A percentile compares a stretch with the other conserved stretches of the same genome.
These are phyloP conservation scores for Colletotrichum sp. DNA, from an alignment of 2,329 filamentous ascomycete genomes.

Conservation along the genomic window DNA sequence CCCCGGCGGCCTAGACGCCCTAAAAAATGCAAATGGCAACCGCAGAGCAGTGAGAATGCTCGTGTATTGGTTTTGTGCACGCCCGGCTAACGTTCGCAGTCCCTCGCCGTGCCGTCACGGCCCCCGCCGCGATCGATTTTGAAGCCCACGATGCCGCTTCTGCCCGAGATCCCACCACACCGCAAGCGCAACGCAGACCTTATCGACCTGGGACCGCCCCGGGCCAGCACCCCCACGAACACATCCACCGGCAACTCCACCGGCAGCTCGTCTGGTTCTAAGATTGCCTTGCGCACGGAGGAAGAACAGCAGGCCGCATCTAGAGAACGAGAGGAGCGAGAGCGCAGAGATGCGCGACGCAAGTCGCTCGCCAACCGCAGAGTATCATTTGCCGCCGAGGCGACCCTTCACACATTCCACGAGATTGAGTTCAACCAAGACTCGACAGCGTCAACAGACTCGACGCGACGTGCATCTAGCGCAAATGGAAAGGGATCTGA, in stretches of 20 bases:
- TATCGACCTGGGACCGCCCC: conserved; percentile 29
- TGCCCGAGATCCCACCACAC: conserved; percentile 70
- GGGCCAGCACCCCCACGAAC: conserved; percentile 43
- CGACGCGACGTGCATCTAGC: conserved; percentile 72
- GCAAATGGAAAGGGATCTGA: conserved; percentile 38
- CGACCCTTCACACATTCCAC: conserved; percentile 96
- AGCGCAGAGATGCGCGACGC: conserved; percentile 84
- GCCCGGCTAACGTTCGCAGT: conserved; percentile 44
- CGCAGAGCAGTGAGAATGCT: conserved; percentile 71
- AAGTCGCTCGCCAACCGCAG: conserved; percentile 93
- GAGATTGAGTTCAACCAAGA: conserved; percentile 90
- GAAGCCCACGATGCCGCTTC: conserved; percentile 76
- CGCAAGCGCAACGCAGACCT: conserved; percentile 43
- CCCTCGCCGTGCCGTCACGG: conserved; percentile 56
- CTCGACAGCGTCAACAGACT: conserved; percentile 80
- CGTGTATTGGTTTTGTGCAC: background rate
- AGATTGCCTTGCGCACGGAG: conserved; percentile 70
- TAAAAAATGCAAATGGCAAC: conserved; percentile 78
- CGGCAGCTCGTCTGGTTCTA: conserved; percentile 47
- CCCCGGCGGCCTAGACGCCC: conserved; percentile 84
- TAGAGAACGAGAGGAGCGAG: conserved; percentile 72
- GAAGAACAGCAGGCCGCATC: conserved; percentile 74
- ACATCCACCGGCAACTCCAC: conserved; percentile 29
- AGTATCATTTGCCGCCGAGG: conserved; percentile 96
- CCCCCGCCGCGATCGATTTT: conserved; percentile 72